Base-by-base conservation (phyloP, 2,329 filamentous ascomycete genomes). In the Talaromyces marneffei region DNA sequence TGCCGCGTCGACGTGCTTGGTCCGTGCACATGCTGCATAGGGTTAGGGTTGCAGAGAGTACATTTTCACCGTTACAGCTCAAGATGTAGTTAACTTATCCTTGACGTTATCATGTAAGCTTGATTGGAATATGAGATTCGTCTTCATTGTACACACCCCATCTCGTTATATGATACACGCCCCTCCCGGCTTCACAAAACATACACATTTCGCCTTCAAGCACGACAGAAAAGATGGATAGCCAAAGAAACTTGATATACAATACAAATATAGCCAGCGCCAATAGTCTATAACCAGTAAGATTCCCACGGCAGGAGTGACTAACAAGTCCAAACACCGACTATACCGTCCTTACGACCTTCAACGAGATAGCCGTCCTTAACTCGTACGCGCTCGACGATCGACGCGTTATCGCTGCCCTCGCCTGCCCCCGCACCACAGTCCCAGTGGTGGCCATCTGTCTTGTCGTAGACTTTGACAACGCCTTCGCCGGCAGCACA, bases 401-500 rank as follows among this genome's bases (percentile, higher is more conserved):
- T 82, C 14, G 87, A 83, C 6, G 87, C 83, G 60, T 79, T 82
- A 57, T 89, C 86, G 20, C 86, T 85, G 62, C 87, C 87, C 10
- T 77, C 74, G 2, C 82, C 83, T 53, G 89, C 85, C 37, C 92
- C 93, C 2, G 91, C 87, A 58, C 94, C 94, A 75, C 92, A 97
- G 74, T 96, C 91, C 94, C 94, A 99, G 75, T 97, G 94, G 64
- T 91, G 82, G 42, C 92, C 92, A 72, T 99, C 94, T 2, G 91
- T 88, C 82, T 97, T 97, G 79, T 99, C 94, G 78, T 97, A 99
- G 63, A 99, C 89, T 78, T 99, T 99, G 68, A 94, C 92, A 25
- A 97, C 91, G 70, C 92, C 87, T 75, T 97, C 94, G 44, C 92
- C 90, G 0, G 92, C 92, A 2, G 94, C 93, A 57, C 89, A 86